Percentiles rank a stretch among this genome's conserved stretches.
Evolutionary conservation across 2,329 filamentous ascomycete species (phyloP).

Genomic region (Arthrobotrys entomopaga): DNA sequence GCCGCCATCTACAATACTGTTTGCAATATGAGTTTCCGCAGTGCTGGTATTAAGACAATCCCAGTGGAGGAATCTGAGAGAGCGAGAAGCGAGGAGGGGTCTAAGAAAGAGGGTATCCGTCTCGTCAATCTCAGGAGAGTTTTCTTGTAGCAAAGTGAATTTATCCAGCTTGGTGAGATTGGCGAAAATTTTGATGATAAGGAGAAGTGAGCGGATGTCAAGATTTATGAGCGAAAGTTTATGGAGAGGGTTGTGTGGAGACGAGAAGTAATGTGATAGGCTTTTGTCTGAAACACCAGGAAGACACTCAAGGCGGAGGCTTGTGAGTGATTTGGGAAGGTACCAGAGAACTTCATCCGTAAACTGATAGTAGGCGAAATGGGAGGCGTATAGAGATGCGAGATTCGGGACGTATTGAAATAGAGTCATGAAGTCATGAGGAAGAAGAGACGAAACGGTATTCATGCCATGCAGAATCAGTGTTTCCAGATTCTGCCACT

Average conservation of each 20-base stretch:
- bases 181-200: constrained; percentile 51
- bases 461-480: constrained; percentile 52
- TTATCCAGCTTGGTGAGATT: constrained; percentile 49
- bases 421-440: constrained; percentile 39
- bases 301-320: constrained; percentile 47
- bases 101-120: constrained; percentile 49
- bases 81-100: constrained; percentile 42
- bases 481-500: constrained; percentile 51
- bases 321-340: constrained; percentile 38
- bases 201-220: constrained; percentile 51
- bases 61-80: constrained; percentile 52
- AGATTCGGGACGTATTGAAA: constrained; percentile 42
- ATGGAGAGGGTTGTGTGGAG: constrained; percentile 45
- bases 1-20: constrained; percentile 45
- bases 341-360: constrained; percentile 48
- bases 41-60: constrained; percentile 48
- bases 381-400: constrained; percentile 38
- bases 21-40: constrained; percentile 44
- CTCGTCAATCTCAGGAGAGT: constrained; percentile 44
- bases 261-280: constrained; percentile 49
- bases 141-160: constrained; percentile 48
- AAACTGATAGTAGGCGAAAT: constrained; percentile 53
- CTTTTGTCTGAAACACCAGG: constrained; percentile 45
- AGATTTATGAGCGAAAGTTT: constrained; percentile 51
- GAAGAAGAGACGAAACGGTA: constrained; percentile 39